Conservation (phyloP, 2,329 filamentous ascomycete species). For the Pestalotiopsis sp. region DNA sequence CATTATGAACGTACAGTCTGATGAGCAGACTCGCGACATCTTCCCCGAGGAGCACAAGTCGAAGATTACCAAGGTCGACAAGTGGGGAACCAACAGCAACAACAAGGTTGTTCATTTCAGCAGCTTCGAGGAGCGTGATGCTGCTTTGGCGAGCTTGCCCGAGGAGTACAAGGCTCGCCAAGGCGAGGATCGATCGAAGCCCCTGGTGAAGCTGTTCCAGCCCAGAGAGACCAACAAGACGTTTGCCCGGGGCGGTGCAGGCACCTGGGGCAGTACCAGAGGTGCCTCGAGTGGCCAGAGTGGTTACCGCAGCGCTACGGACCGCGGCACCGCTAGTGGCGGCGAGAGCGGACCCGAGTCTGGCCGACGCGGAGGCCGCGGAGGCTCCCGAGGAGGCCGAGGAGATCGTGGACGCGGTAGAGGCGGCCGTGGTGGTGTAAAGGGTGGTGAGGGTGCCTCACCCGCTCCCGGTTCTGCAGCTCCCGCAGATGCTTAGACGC, state of each 20-base stretch:
- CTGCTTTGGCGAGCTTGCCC: constrained; percentile 73
- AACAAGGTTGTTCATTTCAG: constrained; percentile 89
- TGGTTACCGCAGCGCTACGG: constrained; percentile 84
- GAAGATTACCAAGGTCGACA: constrained; percentile 80
- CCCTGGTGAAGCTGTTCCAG: constrained; percentile 82
- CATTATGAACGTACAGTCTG: constrained; percentile 81
- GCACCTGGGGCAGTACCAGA: constrained; percentile 68
- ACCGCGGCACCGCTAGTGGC: constrained; percentile 63
- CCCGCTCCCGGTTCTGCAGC: constrained; percentile 52
- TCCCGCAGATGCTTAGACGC: constrained; percentile 10
- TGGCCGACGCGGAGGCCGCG: constrained; percentile 46
- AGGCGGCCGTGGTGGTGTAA: constrained; percentile 38
- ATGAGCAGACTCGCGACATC: constrained; percentile 80
- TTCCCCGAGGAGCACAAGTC: constrained; percentile 81
- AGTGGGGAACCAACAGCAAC: constrained; percentile 66
- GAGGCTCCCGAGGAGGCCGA: constrained; percentile 60
- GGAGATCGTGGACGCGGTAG: constrained; percentile 60
- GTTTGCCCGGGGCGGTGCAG: constrained; percentile 66
- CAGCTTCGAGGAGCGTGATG: constrained; percentile 77
- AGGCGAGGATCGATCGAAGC: constrained; percentile 74
- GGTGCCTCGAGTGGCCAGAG: constrained; percentile 63
- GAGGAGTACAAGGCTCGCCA: constrained; percentile 75
- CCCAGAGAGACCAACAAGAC: constrained; percentile 60
- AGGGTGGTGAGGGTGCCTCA: constrained; percentile 61
- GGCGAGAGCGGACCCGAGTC: constrained; percentile 72